Base-by-base conservation (phyloP, 345 rosid species). In the Bruguiera sexangula region DNA sequence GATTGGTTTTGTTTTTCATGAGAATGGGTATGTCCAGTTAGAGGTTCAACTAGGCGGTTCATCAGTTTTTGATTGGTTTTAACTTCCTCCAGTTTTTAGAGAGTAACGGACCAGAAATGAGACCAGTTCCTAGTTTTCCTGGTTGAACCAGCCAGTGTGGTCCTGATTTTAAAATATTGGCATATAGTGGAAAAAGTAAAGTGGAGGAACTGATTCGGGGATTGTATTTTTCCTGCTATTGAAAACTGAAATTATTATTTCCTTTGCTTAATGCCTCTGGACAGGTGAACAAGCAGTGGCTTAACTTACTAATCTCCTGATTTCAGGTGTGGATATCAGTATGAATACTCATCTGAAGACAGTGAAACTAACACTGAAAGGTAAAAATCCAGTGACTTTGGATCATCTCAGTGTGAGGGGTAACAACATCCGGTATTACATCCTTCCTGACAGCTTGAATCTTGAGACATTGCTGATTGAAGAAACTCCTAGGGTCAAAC, bases 271-370 rank as follows among this genome's bases (percentile, higher is more conserved):
- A 59, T 43, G 29, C 30, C 29, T 73, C 3, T 6, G 20, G 22
- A 61, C 21, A 0, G 43, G 20, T 7, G 9, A 54, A 51, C 31
- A 26, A 65, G 37, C 32, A 19, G 36, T 43, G 48, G 10, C 10
- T 21, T 55, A 22, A 56, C 6, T 56, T 56, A 10, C 24, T 56
- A 27, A 15, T 56, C 22, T 56, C 16, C 30, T 56, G 60, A 56
- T 24, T 8, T 10, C 57, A 96, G 98, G 99, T 78, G 98, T 96
- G 63, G 99, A 96, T 80, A 84, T 92, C 73, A 96, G 98, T 65
- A 92, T 96, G 99, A 96, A 96, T 57, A 96, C 99, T 29, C 99
- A 92, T 84, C 81, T 96, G 82, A 96, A 96, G 82, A 86, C 95
- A 0, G 99, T 96, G 77, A 90, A 96, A 71, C 87, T 96, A 65